Conservation (phyloP, 352 stramenopile species). For the Phytopythium litorale region DNA sequence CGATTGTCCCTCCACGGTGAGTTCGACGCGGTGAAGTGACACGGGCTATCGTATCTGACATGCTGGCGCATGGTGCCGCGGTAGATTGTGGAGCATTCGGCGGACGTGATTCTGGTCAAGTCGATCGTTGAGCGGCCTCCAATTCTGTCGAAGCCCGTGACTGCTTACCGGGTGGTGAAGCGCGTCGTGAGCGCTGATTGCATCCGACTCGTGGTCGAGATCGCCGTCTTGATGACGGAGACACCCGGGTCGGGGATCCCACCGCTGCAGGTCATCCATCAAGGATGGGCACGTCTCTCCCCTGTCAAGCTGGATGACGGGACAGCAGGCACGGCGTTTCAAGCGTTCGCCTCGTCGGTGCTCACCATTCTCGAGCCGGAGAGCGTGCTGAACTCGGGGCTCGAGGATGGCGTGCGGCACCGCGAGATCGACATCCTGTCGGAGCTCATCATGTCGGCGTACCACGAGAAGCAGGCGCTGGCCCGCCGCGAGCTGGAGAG, state of each 20-base stretch:
- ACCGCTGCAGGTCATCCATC: not conserved
- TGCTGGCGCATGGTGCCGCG: not conserved
- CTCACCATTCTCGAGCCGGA: conserved; percentile 3
- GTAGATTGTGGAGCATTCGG: not conserved
- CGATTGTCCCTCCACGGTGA: not conserved
- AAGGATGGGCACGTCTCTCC: not conserved
- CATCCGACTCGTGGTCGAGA: not conserved
- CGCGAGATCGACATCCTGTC: conserved; percentile 5
- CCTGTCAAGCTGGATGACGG: not conserved
- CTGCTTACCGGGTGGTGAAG: not conserved
- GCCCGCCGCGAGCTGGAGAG: not conserved
- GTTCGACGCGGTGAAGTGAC: not conserved
- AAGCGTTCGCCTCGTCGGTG: conserved; percentile 1
- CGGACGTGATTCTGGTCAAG: not conserved
- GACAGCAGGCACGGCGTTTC: not conserved
- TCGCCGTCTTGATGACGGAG: not conserved
- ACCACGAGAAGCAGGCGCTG: not conserved
- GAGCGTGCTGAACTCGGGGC: not conserved
- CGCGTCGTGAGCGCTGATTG: not conserved
- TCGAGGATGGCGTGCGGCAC: not conserved
- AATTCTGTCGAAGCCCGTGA: not conserved
- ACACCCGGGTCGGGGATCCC: not conserved
- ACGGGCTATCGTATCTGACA: no score
- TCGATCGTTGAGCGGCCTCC: not conserved
- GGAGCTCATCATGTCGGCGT: conserved; percentile 6